These are phyloP conservation scores for Tricholoma matsutake DNA, from an alignment of 768 basidiomycete species.

Conservation along the genomic window DNA sequence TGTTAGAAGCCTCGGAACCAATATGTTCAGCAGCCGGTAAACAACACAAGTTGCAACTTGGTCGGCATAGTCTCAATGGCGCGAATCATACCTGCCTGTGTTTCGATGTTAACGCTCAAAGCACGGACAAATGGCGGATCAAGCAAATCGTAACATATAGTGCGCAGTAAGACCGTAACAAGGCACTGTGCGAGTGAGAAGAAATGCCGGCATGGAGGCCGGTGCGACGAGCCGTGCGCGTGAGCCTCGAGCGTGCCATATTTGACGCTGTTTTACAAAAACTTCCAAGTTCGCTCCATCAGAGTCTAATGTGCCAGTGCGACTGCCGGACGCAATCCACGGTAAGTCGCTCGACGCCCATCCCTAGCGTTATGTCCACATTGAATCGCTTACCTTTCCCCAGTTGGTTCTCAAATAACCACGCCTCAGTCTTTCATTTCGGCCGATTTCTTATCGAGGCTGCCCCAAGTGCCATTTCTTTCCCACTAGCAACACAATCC, in stretches of 20 bases:
- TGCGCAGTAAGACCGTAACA: not conserved
- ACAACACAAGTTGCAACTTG: too few species aligned
- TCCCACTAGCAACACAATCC: not conserved
- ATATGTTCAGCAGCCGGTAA: not conserved
- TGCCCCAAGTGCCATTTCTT: too few species aligned
- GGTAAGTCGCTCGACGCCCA: not conserved
- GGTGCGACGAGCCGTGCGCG: not conserved
- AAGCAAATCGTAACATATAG: not conserved
- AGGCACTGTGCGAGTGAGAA: not conserved
- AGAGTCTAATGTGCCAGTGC: too few species aligned
- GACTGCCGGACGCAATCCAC: not conserved
- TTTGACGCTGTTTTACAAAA: not conserved
- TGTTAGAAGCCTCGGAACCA: not conserved
- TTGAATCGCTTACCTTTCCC: not conserved
- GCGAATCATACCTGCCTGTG: not conserved
- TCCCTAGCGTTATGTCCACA: too few species aligned
- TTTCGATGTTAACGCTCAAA: not conserved
- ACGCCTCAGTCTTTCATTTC: not conserved
- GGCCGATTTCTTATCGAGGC: too few species aligned
- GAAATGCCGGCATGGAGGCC: not conserved
- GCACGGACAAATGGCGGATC: not conserved
- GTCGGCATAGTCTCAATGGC: not conserved
- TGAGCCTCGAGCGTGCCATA: too few species aligned
- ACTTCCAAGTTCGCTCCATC: too few species aligned
- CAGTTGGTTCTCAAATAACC: not conserved